Evolutionary conservation across 768 basidiomycete species (phyloP).

Genomic region (Mycena rebaudengoi): DNA sequence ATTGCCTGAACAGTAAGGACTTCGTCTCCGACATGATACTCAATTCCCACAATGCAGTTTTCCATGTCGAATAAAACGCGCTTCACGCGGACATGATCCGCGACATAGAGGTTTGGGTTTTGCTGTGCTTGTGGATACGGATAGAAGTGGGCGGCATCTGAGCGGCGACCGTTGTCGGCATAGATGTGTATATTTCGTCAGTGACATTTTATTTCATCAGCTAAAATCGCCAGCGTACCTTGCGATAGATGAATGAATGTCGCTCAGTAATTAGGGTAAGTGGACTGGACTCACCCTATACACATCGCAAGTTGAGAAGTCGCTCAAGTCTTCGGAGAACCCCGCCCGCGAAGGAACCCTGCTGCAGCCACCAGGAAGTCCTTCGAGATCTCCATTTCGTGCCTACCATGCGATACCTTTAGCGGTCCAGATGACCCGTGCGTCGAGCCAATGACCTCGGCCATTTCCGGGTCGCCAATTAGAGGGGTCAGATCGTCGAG

Average conservation of each 20-base stretch:
- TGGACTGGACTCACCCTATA: constrained; percentile 63
- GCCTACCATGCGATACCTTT: constrained; percentile 52
- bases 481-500: too few relatives aligned
- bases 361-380: constrained; percentile 57
- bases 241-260: background rate
- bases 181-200: constrained; percentile 70
- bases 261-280: too few relatives aligned
- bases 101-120: constrained; percentile 52
- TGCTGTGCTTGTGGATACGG: constrained; percentile 54
- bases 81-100: constrained; percentile 50
- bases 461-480: too few relatives aligned
- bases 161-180: constrained; percentile 59
- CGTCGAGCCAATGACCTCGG: constrained; percentile 54
- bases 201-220: background rate
- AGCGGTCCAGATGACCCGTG: constrained; percentile 56
- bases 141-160: constrained; percentile 61
- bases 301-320: constrained; percentile 47
- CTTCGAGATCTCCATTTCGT: constrained; percentile 46
- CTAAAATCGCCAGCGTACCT: too few relatives aligned
- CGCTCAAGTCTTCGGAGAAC: constrained; percentile 56
- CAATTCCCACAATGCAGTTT: constrained; percentile 55
- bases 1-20: constrained; percentile 40
- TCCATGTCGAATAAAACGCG: constrained; percentile 58
- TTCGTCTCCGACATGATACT: constrained; percentile 47
- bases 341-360: constrained; percentile 54